phyloP scores from a whole-genome alignment of 768 basidiomycete genomes.

The Piloderma croceum region DNA sequence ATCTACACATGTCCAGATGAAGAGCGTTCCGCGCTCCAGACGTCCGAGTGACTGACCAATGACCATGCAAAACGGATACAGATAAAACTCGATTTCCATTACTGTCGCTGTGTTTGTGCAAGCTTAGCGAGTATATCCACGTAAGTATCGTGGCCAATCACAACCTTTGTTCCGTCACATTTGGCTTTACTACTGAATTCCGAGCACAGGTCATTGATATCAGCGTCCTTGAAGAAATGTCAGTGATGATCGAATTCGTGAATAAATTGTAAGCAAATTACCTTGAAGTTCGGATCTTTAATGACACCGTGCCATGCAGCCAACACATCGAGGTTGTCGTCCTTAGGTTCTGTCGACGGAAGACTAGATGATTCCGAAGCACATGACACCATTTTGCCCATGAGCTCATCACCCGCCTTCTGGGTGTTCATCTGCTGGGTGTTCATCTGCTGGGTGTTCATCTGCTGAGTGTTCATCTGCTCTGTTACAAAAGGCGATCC shows the following conservation, averaged over 20 bases:
- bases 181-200: constrained; percentile 79
- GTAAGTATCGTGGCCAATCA: too few relatives aligned
- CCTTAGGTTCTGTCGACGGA: constrained; percentile 62
- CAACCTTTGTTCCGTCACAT: constrained; percentile 81
- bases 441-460: too few relatives aligned
- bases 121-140: too few relatives aligned
- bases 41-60: too few relatives aligned
- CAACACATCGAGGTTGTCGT: constrained; percentile 71
- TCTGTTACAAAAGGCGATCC: too few relatives aligned
- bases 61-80: too few relatives aligned
- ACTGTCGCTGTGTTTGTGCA: too few relatives aligned
- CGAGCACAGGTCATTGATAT: constrained; percentile 71
- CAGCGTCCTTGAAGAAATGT: constrained; percentile 48
- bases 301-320: constrained; percentile 77
- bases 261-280: constrained; percentile 27
- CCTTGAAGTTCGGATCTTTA: constrained; percentile 71
- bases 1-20: too few relatives aligned
- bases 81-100: too few relatives aligned
- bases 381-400: constrained; percentile 58
- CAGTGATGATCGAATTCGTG: constrained; percentile 8
- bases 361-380: constrained; percentile 62
- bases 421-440: too few relatives aligned
- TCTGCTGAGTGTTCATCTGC: too few relatives aligned
- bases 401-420: constrained; percentile 33
- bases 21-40: too few relatives aligned